Evolutionary conservation across 2,329 filamentous ascomycete genomes (phyloP), one percentile per base, ranked within the genome.

Genomic region (Penicillium palitans): DNA sequence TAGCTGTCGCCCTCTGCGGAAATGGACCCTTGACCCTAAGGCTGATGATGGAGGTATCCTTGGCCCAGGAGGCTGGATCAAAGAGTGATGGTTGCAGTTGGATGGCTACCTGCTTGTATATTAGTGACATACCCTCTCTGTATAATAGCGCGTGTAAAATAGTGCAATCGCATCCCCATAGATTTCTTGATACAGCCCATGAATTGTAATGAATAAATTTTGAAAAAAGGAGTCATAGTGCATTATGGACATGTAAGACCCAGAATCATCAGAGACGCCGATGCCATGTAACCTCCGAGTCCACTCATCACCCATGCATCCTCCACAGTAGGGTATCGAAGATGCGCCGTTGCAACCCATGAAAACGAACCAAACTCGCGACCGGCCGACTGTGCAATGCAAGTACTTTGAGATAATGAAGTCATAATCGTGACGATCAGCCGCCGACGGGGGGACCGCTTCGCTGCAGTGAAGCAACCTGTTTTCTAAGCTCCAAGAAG

Each of bases 21-120:
- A 87, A 71, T 96, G 92, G 92, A 80, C 86, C 2, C 82, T 96
- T 73, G 90, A 93, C 71, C 77, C 84, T 1, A 66, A 68, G 29
- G 79, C 78, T 21, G 80, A 81, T 7, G 84, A 86, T 64, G 87
- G 87, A 1, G 90, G 90, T 1, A 86, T 95, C 40, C 66, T 92
- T 50, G 89, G 87, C 6, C 79, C 81, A 17, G 68, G 65, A 45
- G 83, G 82, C 24, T 87, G 85, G 84, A 70, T 66, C 47, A 58
- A 56, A 47, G 49, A 57, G 58, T 46, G 69, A 77, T 74, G 68
- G 70, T 79, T 77, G 44, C 7, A 57, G 27, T 51, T 53, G 61
- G 41, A 53, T 54, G 4, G 13, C 50, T 46, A 55, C 48, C 46
- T 45, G 42, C 25, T 47, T 61, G 58, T 66, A 67, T 64, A 62